Evolutionary conservation across 306 rosid species (phyloP).

Genomic region (Dalbergia cultrata): DNA sequence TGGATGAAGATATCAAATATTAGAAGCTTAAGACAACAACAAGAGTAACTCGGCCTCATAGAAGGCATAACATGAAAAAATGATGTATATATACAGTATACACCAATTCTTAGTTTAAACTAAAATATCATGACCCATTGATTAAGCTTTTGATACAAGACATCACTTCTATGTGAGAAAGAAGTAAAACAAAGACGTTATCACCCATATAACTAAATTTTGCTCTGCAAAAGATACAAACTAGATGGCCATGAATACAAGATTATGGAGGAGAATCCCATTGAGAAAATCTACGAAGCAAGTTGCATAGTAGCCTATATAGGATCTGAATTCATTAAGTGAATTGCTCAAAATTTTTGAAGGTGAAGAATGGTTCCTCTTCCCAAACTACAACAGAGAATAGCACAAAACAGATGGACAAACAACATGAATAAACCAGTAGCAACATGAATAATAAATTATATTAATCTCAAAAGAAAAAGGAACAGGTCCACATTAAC

Average conservation of each 20-base stretch:
- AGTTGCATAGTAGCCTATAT: conserved; percentile 26
- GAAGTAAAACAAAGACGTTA: background rate
- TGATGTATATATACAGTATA: conserved; percentile 25
- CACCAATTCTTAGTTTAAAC: conserved; percentile 11
- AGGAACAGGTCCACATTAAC: background rate
- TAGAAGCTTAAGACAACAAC: too few species aligned
- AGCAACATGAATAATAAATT: conserved; percentile 50
- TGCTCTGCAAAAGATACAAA: background rate
- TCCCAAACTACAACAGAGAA: conserved; percentile 20
- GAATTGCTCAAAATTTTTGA: background rate
- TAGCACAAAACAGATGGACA: conserved; percentile 3
- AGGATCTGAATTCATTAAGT: background rate
- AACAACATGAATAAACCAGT: too few species aligned
- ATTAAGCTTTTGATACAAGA: conserved; percentile 14
- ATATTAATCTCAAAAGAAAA: conserved; percentile 42
- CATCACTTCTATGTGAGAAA: too few species aligned
- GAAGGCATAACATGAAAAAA: too few species aligned
- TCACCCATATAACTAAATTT: conserved; percentile 17
- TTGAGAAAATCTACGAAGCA: conserved; percentile 36
- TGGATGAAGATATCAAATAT: too few species aligned
- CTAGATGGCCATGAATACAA: conserved; percentile 13
- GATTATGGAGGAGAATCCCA: too few species aligned
- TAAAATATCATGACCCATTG: background rate
- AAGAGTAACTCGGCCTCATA: too few species aligned
- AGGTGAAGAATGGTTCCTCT: conserved; percentile 12